Evolutionary conservation across 2,329 filamentous ascomycete genomes (phyloP).

Genomic region (Ploettnerulaceae sp.): DNA sequence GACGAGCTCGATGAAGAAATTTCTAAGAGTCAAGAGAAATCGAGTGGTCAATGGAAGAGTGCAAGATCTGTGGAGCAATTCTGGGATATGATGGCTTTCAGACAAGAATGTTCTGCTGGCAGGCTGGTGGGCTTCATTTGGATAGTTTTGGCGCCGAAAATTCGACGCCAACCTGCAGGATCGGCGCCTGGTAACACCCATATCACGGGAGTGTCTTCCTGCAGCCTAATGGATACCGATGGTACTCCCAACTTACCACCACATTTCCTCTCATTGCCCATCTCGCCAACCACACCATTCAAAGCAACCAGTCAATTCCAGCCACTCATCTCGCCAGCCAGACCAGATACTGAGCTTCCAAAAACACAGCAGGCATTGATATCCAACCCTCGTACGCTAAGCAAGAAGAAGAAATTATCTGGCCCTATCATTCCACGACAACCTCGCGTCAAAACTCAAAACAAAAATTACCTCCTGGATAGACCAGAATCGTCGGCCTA

Average conservation of each 20-base stretch:
- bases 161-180: constrained; percentile 10
- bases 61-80: constrained; percentile 84
- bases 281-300: constrained; percentile 24
- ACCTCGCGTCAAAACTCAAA: constrained; percentile 59
- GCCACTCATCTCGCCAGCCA: constrained; percentile 14
- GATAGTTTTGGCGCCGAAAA: constrained; percentile 62
- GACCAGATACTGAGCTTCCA: background rate
- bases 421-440: constrained; percentile 60
- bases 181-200: constrained; percentile 20
- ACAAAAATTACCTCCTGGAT: constrained; percentile 46
- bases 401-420: constrained; percentile 45
- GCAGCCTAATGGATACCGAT: constrained; percentile 14
- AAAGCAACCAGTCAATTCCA: constrained; percentile 19
- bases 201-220: constrained; percentile 10
- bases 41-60: constrained; percentile 72
- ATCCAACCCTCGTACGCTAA: constrained; percentile 25
- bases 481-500: constrained; percentile 52
- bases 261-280: background rate
- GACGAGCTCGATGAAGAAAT: constrained; percentile 85
- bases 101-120: constrained; percentile 92
- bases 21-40: constrained; percentile 50
- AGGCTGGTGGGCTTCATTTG: constrained; percentile 91
- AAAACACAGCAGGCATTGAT: constrained; percentile 8
- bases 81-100: constrained; percentile 97
- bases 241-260: constrained; percentile 22